Base-by-base conservation (phyloP, 2,329 filamentous ascomycete genomes). In the Diaporthe batatas region DNA sequence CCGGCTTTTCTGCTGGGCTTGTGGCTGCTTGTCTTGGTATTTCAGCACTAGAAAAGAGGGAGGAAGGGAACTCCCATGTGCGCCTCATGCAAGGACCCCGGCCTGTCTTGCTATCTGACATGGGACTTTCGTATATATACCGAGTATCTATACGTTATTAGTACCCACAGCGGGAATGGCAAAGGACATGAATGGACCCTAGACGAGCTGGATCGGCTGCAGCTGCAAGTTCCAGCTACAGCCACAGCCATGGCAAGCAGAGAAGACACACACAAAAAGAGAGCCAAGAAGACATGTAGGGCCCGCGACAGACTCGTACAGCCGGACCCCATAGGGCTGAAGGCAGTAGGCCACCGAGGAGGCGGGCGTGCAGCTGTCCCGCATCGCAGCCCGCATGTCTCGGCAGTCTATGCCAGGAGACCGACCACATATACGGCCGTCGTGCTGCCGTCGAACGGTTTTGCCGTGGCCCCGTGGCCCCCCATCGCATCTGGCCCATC, bases 261-360 rank as follows among this genome's bases (percentile, higher is more conserved):
- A 36, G 10, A 39, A 39, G 1, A 12, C 3, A 12, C 11, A 21
- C 25, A 65, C 59, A 18, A 2, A 7, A 49, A 29, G 6, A 62
- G 10, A 29, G 25, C 1, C 25, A 2, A 23, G 12, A 21, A 34
- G 44, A 59, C 36, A 54, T 53, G 12, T 16, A 32, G 34, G 32
- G n/a, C 6, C 29, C 23, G 29, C 29, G 29, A n/a, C 18, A 53
- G 12, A 49, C 55, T 62, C 44, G 42, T 42, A 68, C 64, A 72
- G 62, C 62, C 44, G 62, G 62, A 39, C 71, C 70, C 69, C 73
- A 47, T 74, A 74, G 73, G 73, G 73, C 73, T 74, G 73, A 74
- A 42, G 49, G 53, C 23, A 55, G 71, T 49, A 72, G 71, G 36
- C 32, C 49, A 62, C 70, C 16, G 47, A 57, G 54, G 8, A 49